These are phyloP conservation scores for Mikania micrantha DNA, from an alignment of 129 eudicot genomes.

Conservation along the genomic window DNA sequence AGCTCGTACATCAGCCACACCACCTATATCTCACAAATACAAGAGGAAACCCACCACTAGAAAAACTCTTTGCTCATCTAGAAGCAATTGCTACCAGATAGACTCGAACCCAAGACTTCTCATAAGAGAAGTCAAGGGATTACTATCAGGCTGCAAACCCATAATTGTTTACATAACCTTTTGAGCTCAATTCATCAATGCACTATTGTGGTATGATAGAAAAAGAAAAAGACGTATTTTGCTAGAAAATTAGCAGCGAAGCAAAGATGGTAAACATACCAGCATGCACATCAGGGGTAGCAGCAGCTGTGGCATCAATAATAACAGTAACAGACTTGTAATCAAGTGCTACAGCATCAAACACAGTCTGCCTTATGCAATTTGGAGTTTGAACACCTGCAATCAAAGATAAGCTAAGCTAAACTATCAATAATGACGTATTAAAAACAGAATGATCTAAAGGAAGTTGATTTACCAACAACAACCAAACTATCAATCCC, in stretches of 20 bases:
- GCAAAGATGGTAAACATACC: conserved; percentile 24
- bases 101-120: no score
- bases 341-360: conserved; percentile 36
- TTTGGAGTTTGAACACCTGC: conserved; percentile 88
- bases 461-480: conserved; percentile 42
- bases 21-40: no score
- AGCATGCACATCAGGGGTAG: conserved; percentile 32
- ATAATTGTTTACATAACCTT: no score
- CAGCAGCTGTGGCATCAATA: conserved; percentile 45
- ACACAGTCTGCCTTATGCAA: conserved; percentile 40
- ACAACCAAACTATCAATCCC: conserved; percentile 58
- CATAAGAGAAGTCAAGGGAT: no score
- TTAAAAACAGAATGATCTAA: not conserved
- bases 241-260: not conserved
- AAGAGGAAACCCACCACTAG: no score
- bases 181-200: no score
- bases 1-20: no score
- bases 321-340: conserved; percentile 34
- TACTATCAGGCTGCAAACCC: no score
- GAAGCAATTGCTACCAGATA: no score
- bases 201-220: not conserved
- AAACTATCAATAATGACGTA: not conserved
- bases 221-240: not conserved
- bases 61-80: no score
- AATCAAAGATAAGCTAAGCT: not conserved